These are phyloP conservation scores for Croton setiger DNA, from an alignment of 441 rosid genomes.

Conservation along the genomic window DNA sequence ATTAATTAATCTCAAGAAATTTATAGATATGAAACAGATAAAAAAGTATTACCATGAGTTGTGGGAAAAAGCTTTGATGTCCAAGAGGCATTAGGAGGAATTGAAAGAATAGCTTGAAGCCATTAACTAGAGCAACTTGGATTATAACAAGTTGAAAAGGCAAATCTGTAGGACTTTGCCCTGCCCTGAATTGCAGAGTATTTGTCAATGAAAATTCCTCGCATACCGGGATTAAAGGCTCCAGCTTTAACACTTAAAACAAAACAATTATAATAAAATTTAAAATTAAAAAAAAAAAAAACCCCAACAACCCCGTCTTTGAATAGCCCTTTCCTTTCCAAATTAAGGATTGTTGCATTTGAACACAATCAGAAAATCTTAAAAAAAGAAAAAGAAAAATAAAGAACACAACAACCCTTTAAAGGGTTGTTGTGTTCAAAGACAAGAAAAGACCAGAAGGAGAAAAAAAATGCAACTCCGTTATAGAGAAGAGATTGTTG, in stretches of 20 bases:
- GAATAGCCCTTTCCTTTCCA: too few relatives aligned
- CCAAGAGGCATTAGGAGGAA: slow-evolving; percentile 36
- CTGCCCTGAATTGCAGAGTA: slow-evolving; percentile 14
- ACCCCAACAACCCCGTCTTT: neutral
- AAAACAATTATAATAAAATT: too few relatives aligned
- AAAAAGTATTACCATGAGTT: slow-evolving; percentile 29
- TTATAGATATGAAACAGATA: too few relatives aligned
- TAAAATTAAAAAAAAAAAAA: too few relatives aligned
- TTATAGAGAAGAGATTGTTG: too few relatives aligned
- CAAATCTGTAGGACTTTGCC: neutral
- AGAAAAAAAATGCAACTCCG: neutral
- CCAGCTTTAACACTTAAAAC: too few relatives aligned
- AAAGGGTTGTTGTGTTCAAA: neutral
- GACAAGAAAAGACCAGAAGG: neutral
- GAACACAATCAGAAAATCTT: neutral
- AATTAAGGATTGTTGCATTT: neutral
- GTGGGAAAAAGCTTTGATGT: slow-evolving; percentile 32
- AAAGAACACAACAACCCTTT: neutral
- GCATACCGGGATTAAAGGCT: slow-evolving; percentile 2
- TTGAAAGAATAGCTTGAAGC: slow-evolving; percentile 21
- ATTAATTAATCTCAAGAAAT: too few relatives aligned
- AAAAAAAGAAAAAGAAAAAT: neutral
- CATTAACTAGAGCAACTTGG: slow-evolving; percentile 31
- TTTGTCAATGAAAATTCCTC: neutral
- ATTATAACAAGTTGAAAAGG: slow-evolving; percentile 28